These are phyloP conservation scores for Phytomonas francai DNA, from an alignment of 208 protist species.

Conservation along the genomic window DNA sequence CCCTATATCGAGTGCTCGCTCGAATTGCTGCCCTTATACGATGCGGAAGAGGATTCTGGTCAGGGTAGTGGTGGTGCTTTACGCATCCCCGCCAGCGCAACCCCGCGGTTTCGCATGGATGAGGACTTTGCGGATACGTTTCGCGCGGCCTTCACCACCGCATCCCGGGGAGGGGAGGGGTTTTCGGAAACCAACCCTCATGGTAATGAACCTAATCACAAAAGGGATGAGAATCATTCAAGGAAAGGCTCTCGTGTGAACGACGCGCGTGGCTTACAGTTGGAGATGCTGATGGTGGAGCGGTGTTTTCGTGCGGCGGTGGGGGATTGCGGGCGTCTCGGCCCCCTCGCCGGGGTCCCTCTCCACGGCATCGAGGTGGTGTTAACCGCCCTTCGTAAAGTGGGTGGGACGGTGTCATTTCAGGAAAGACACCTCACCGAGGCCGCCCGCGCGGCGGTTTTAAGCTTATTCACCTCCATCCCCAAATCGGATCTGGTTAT, in stretches of 20 bases:
- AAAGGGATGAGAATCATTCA: too few relatives aligned
- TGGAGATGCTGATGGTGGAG: conserved; percentile 25
- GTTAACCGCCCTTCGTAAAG: conserved; percentile 48
- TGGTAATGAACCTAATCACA: too few relatives aligned
- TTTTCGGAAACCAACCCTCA: too few relatives aligned
- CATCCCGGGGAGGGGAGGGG: too few relatives aligned
- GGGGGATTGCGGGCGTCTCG: conserved; percentile 41
- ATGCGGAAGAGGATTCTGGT: conserved; percentile 17
- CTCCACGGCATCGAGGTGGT: conserved; percentile 66
- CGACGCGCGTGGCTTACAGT: conserved; percentile 3
- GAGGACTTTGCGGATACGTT: conserved; percentile 29
- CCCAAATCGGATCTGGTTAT: conserved; percentile 30
- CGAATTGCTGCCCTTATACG: conserved; percentile 34
- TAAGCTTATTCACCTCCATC: conserved; percentile 30
- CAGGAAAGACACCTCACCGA: conserved; percentile 33
- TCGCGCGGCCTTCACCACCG: conserved; percentile 6
- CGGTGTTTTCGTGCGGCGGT: conserved; percentile 43
- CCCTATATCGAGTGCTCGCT: conserved; percentile 63
- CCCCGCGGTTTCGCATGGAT: conserved; percentile 33
- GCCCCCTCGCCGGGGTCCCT: conserved; percentile 62
- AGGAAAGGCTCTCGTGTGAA: too few relatives aligned
- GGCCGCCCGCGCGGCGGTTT: conserved; percentile 40
- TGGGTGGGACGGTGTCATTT: conserved; percentile 26
- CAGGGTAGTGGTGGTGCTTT: too few relatives aligned
- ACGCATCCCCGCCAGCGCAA: not conserved